Conservation (phyloP, 371 early-diverging fungal species). For the Mortierella sp. region DNA sequence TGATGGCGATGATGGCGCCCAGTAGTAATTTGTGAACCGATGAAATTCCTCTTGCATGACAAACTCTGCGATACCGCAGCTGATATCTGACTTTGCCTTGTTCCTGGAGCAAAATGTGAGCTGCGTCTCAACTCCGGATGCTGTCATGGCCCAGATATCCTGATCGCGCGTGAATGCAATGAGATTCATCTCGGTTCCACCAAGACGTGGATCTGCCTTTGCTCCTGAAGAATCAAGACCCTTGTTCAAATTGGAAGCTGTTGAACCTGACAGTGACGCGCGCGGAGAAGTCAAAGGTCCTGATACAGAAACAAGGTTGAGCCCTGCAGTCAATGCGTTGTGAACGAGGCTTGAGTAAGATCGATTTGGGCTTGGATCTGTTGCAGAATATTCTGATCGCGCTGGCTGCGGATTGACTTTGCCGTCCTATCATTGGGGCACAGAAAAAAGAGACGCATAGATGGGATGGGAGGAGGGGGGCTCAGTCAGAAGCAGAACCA, state of each 20-base stretch:
- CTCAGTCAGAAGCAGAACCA: constrained; percentile 11
- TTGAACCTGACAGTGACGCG: constrained; percentile 27
- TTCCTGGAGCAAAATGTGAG: constrained; percentile 69
- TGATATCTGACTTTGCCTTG: constrained; percentile 56
- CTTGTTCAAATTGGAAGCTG: constrained; percentile 28
- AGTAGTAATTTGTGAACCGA: constrained; percentile 77
- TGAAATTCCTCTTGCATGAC: constrained; percentile 88
- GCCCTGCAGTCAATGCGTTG: constrained; percentile 38
- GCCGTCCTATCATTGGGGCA: constrained; percentile 34
- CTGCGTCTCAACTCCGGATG: constrained; percentile 70
- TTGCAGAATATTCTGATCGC: constrained; percentile 3
- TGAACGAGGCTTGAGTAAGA: constrained; percentile 33
- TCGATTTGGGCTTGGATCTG: constrained; percentile 9
- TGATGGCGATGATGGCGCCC: constrained; percentile 54
- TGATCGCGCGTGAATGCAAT: constrained; percentile 73
- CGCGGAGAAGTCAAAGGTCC: constrained; percentile 45
- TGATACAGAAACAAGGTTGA: constrained; percentile 45
- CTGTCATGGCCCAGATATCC: constrained; percentile 75
- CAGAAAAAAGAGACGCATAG: neutral
- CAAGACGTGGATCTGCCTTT: constrained; percentile 73
- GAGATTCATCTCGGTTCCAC: constrained; percentile 63
- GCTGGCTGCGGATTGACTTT: constrained; percentile 41
- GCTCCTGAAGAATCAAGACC: constrained; percentile 24
- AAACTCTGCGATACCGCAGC: constrained; percentile 79
- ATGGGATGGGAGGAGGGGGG: neutral